These are phyloP conservation scores for Gossypium lobatum DNA, from an alignment of 441 rosid species.

Conservation along the genomic window DNA sequence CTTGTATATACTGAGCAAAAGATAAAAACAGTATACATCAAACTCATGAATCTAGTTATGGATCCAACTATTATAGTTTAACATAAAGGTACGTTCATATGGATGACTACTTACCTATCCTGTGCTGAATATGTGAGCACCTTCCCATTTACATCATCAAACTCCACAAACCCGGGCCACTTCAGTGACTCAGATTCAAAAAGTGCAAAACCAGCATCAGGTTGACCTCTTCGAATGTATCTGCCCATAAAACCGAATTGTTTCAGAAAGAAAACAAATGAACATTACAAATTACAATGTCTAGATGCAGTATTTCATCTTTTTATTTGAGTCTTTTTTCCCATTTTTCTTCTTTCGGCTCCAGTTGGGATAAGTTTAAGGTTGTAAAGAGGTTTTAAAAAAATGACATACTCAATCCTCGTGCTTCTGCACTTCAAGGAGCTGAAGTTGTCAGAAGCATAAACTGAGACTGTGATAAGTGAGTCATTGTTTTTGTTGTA, in stretches of 20 bases:
- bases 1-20: constrained; percentile 51
- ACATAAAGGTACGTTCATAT: neutral
- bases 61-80: constrained; percentile 5
- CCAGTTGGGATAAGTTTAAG: neutral
- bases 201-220: constrained; percentile 73
- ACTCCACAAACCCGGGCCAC: constrained; percentile 85
- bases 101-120: constrained; percentile 39
- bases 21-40: neutral
- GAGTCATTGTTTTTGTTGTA: constrained; percentile 54
- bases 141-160: constrained; percentile 78
- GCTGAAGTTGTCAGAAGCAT: constrained; percentile 47
- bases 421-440: constrained; percentile 52
- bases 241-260: constrained; percentile 19
- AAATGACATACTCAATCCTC: constrained; percentile 37
- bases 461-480: constrained; percentile 48
- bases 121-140: constrained; percentile 71
- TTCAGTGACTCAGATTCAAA: constrained; percentile 66
- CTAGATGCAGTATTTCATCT: neutral
- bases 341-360: neutral
- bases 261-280: neutral
- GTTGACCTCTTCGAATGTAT: constrained; percentile 61
- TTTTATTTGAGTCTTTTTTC: neutral
- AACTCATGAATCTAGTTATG: neutral
- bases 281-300: neutral
- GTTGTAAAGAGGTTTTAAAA: neutral